A percentile compares a stretch with the other conserved stretches of the same genome.
Evolutionary conservation across 176 grass and related monocot species (phyloP).

Genomic region (Pontederia crassipes): DNA sequence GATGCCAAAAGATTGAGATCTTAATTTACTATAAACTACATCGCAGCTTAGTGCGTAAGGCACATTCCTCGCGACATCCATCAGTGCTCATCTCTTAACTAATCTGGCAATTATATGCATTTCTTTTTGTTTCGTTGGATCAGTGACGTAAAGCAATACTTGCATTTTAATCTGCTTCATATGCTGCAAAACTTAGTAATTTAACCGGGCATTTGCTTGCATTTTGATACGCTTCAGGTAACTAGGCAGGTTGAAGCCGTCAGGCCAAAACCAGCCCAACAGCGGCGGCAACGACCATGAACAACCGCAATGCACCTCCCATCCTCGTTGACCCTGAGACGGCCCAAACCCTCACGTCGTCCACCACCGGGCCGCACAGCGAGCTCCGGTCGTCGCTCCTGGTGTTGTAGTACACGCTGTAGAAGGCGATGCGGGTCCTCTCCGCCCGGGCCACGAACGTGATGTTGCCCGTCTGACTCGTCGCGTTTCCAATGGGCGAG

Average conservation of each 20-base stretch:
- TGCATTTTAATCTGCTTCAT: too few relatives aligned
- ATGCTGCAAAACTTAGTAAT: not conserved
- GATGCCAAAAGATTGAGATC: too few relatives aligned
- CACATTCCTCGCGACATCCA: too few relatives aligned
- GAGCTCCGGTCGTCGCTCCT: slow-evolving; percentile 38
- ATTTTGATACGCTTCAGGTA: not conserved
- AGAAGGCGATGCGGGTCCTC: slow-evolving; percentile 60
- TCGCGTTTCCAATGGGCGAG: slow-evolving; percentile 42
- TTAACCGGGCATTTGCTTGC: not conserved
- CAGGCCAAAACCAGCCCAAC: not conserved
- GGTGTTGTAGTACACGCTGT: slow-evolving; percentile 90
- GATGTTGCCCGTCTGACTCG: slow-evolving; percentile 5
- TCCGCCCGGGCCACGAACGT: slow-evolving; percentile 12
- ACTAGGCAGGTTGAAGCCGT: not conserved
- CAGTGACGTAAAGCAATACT: too few relatives aligned
- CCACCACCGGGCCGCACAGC: slow-evolving; percentile 18
- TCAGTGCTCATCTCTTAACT: too few relatives aligned
- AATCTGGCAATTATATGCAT: too few relatives aligned
- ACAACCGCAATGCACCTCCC: not conserved
- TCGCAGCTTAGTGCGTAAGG: too few relatives aligned
- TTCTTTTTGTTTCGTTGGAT: too few relatives aligned
- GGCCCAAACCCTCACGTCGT: slow-evolving; percentile 15
- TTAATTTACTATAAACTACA: too few relatives aligned
- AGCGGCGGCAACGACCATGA: not conserved
- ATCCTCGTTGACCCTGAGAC: not conserved